Evolutionary conservation across 768 basidiomycete species (phyloP), one percentile per base, ranked within the genome.

Genomic region (Hydnomerulius pinastri): DNA sequence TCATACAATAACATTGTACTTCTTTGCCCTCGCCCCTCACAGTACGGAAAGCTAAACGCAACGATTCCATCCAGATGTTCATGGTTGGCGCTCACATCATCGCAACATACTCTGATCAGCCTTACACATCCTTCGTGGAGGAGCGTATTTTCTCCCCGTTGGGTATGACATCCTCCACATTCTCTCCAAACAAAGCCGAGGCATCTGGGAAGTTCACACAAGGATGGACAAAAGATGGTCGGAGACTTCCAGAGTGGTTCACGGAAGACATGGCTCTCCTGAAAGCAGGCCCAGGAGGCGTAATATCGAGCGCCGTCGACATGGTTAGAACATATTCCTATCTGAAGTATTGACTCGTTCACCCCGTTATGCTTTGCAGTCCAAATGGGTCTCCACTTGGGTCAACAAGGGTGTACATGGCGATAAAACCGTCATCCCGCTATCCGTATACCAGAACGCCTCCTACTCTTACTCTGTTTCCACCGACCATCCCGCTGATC

Each of bases 291-390:
- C 51, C 76, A 0, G 75, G 73, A 2, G 78, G 76, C 1, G 36
- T 79, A n/a, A 73, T 77, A 24, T 74, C 77, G 27, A 75, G 53
- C 21, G 67, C 65, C 0, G 49, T 68, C 15, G 77, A 79, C 29
- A 66, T 80, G 71, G 78, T 73, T 25, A 9, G 73, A 55, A 15
- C 15, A 13, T 29, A n/a, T n/a, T 29, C 23, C 3, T 24, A 7
- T 13, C 1, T 24, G 23, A 6, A 12, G 24, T 28, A 30, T n/a
- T 3, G 8, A 39, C 23, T 25, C 11, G 5, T 20, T 25, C 43
- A 38, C 5, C 18, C 4, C 7, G 7, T 4, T 53, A 13, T 8
- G 11, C 15, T 29, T 35, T 33, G 6, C 54, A 79, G 77, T 56
- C 63, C 15, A 63, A 68, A 38, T 79, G 79, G 79, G 50, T 72